Percentiles rank a stretch among this genome's conserved stretches.
phyloP scores from a whole-genome alignment of 2,329 filamentous ascomycete genomes.

The Arachnopeziza araneosa region DNA sequence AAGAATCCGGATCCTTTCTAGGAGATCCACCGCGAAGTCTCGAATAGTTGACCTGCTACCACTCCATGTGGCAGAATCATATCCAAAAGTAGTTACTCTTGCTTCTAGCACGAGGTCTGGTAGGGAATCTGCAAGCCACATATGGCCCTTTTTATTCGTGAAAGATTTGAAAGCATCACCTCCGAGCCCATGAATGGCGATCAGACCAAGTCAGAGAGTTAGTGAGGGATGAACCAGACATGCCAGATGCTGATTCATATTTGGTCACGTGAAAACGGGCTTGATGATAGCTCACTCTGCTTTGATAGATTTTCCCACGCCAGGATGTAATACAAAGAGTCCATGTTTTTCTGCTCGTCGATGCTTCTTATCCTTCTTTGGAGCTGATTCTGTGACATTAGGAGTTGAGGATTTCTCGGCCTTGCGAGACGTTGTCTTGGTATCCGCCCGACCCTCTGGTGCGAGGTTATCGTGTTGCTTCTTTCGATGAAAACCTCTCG shows the following conservation, averaged over 20 bases:
- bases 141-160: conserved; percentile 13
- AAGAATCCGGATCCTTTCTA: background rate
- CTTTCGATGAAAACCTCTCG: background rate
- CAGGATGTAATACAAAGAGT: background rate
- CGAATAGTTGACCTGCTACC: background rate
- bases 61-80: conserved; percentile 1
- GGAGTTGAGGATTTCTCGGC: background rate
- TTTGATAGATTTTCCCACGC: background rate
- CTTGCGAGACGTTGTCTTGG: background rate
- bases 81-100: conserved; percentile 22
- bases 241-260: background rate
- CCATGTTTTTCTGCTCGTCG: background rate
- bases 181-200: conserved; percentile 19
- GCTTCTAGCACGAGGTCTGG: conserved; percentile 17
- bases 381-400: background rate
- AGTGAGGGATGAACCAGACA: background rate
- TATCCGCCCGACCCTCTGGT: background rate
- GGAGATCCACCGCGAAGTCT: background rate
- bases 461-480: background rate
- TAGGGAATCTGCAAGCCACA: conserved; percentile 21
- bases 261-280: background rate
- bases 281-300: background rate
- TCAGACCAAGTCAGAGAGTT: background rate
- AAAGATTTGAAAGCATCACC: conserved; percentile 20
- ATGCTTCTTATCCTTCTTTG: background rate